Conservation (phyloP, 1,284 basidiomycete genomes). For the Ceratobasidium sp. region DNA sequence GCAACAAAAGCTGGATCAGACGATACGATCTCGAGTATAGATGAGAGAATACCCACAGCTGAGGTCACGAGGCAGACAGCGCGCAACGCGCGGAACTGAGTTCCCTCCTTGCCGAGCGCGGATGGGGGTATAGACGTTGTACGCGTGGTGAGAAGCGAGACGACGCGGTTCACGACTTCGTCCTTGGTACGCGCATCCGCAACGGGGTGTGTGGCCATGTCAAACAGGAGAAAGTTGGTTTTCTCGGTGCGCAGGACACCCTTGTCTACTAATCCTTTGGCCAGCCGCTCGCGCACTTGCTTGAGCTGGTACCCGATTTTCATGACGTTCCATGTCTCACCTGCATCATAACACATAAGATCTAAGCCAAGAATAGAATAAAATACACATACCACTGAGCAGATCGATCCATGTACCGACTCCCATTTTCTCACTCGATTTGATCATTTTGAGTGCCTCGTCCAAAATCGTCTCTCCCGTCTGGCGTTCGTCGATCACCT, state of each 20-base stretch:
- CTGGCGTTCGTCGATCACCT: constrained; percentile 89
- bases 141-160: constrained; percentile 82
- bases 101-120: constrained; percentile 79
- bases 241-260: constrained; percentile 97
- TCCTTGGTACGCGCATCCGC: constrained; percentile 93
- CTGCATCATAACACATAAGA: constrained; percentile 59
- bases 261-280: constrained; percentile 98
- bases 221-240: constrained; percentile 96
- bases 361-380: constrained; percentile 21
- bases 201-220: constrained; percentile 97
- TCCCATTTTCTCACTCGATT: constrained; percentile 79
- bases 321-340: constrained; percentile 99
- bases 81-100: constrained; percentile 82
- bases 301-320: constrained; percentile 98
- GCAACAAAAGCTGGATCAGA: constrained; percentile 51
- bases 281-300: constrained; percentile 94
- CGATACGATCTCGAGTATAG: constrained; percentile 12
- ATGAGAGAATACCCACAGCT: constrained; percentile 63
- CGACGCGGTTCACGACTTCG: constrained; percentile 78
- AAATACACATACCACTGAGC: constrained; percentile 77
- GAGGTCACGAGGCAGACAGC: constrained; percentile 83
- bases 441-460: constrained; percentile 97
- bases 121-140: constrained; percentile 82
- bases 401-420: constrained; percentile 95
- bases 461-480: constrained; percentile 97